These are phyloP conservation scores for Delitschia confertaspora DNA, from an alignment of 495 filamentous ascomycete genomes.

Conservation along the genomic window DNA sequence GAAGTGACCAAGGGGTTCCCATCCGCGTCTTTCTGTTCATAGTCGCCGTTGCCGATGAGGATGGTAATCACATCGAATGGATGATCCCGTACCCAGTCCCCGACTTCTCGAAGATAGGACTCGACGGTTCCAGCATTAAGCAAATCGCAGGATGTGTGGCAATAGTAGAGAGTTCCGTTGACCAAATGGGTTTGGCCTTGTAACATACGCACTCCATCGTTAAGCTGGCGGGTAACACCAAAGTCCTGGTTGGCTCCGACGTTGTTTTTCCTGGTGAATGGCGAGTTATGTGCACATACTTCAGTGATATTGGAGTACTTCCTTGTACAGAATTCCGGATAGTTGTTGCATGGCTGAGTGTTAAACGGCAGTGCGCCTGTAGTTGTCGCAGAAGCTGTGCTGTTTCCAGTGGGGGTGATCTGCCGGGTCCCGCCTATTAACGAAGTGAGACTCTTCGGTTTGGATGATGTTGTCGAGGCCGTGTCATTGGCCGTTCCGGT, in stretches of 20 bases:
- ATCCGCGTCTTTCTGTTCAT: constrained; percentile 8
- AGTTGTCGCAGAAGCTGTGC: constrained; percentile 14
- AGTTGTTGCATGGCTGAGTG: constrained; percentile 66
- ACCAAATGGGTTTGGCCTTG: constrained; percentile 75
- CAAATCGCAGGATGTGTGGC: constrained; percentile 71
- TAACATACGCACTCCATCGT: constrained; percentile 83
- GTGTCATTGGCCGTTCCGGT: constrained; percentile 13
- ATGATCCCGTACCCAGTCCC: constrained; percentile 62
- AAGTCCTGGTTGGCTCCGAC: constrained; percentile 70
- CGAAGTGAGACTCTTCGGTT: constrained; percentile 2
- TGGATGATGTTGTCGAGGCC: constrained; percentile 6
- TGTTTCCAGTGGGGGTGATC: constrained; percentile 11
- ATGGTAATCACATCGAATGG: constrained; percentile 91
- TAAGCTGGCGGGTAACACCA: constrained; percentile 61
- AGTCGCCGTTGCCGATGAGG: constrained; percentile 73
- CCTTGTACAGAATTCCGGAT: constrained; percentile 71
- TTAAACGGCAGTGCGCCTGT: constrained; percentile 28
- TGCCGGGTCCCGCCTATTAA: constrained; percentile 6
- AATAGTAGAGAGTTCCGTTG: constrained; percentile 53
- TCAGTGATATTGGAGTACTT: constrained; percentile 85
- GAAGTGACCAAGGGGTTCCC: constrained; percentile 19
- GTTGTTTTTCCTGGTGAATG: constrained; percentile 61
- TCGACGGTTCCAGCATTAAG: constrained; percentile 71
- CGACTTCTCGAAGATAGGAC: constrained; percentile 60
- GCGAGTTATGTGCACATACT: constrained; percentile 80